Evolutionary conservation across 257 asterid species (phyloP), one percentile per base, ranked within the genome.

Genomic region (Solanum bukasovii): DNA sequence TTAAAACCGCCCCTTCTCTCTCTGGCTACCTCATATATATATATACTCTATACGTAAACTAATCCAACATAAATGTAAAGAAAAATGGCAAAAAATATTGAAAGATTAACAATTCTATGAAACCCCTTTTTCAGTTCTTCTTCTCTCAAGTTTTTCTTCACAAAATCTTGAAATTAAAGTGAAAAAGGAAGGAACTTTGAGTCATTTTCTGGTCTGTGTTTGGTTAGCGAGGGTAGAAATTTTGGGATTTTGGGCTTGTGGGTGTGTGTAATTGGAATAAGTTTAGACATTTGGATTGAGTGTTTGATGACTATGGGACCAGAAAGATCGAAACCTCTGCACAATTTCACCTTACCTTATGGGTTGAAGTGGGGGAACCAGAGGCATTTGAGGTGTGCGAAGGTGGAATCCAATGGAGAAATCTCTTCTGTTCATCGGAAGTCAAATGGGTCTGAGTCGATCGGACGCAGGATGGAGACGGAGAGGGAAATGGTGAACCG

Each of bases 331-430:
- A 88, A 88, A 40, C 89, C 95, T 82, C 87, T 95, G 14, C 98
- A 95, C 87, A 95, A 94, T 94, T 94, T 95, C 88, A 90, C 87
- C 77, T 37, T 95, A 84, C 98, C 96, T 6, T 35, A 83, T 73
- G 93, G 92, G 10, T 87, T 95, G 46, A 92, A 93, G 75, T 95
- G 98, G 98, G 98, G 98, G 13, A 94, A 91, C 83, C 98, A 91
- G 95, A 89, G 84, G 20, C 88, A 85, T 82, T 93, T 94, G 91
- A 92, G 96, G 83, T 93, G 98, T 90, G 92, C 91, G 90, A 93
- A 92, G 92, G 93, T 93, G 90, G 90, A 90, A 92, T 90, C 96
- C n/a, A 79, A 88, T 67, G 94, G 90, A 38, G 88, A 91, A 87
- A 77, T 84, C 85, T 88, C 94, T 29, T 68, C 91, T 40, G 70